Base-by-base conservation (phyloP, 306 rosid genomes). In the Crotalaria pallida region DNA sequence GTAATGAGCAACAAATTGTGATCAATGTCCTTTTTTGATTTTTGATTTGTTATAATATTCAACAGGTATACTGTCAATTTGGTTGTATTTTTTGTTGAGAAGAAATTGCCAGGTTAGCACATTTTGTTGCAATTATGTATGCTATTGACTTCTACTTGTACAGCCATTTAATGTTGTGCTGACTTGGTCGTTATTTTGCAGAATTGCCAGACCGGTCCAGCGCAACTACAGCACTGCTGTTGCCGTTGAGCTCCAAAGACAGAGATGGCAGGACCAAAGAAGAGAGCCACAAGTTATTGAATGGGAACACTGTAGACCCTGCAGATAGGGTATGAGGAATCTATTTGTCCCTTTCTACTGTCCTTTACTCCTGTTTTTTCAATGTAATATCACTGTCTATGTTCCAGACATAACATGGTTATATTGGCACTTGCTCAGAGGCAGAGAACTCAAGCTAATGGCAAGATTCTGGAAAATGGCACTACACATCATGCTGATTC, bases 61-160 rank as follows among this genome's bases (percentile, higher is more conserved):
- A 74, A 41, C 87, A 94, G 99, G 99, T 94, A 95, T 68, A 95
- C 99, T 36, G 99, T 95, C 61, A 95, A 95, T 73, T 79, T 95
- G 90, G 93, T 95, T 79, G 96, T 95, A 7, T 91, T 89, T 84
- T 95, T 84, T 33, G 40, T 95, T 0, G 99, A 95, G 80, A 95
- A 91, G 86, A 91, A 89, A 75, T 68, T 95, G 51, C 88, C 89
- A 69, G 99, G 99, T 95, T 56, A 71, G 89, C 15, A 71, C 29
- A 22, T 34, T 59, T 40, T 65, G 6, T 51, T 63, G 69, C 24
- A 68, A 49, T 67, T 27, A 12, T 17, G 36, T 36, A 17, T 65
- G 58, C 48, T 53, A 52, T 61, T 84, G 48, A 67, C 67, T 11
- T 58, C 62, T 72, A 38, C 59, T 49, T 80, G 18, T 36, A 55